Base-by-base conservation (phyloP, 306 rosid species). In the Prunus kanzakura region DNA sequence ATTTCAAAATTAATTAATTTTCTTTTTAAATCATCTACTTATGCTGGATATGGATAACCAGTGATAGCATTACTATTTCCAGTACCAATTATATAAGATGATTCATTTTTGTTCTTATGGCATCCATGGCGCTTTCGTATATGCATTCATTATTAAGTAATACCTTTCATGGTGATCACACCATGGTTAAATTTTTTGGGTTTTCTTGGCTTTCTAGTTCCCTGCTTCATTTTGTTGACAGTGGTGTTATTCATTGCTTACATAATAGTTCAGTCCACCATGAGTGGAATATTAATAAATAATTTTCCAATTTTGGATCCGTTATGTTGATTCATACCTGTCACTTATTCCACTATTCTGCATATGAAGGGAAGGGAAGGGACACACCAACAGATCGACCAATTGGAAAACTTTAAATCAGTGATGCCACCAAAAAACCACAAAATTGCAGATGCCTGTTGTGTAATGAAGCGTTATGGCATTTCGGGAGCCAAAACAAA, bases 361-460 rank as follows among this genome's bases (percentile, higher is more conserved):
- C 41, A 47, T 16, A 35, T 35, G 41, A 35, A 5, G 8, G 41
- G 13, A 71, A 54, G 50, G 47, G 65, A 57, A 41, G 55, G 64
- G 68, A 38, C 67, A 23, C 15, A 57, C 27, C 23, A 22, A 7
- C 20, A 38, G 4, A 58, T 16, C 41, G 54, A 19, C 13, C 19
- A 16, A 23, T 60, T 9, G 5, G 23, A 19, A 73, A 38, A 73
- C 4, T 72, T 60, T 15, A 19, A 41, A 22, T 45, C 61, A 47
- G 77, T 16, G 15, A 78, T 78, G 81, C 27, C 62, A 47, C 76
- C 66, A 16, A 78, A 41, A 43, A 29, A 27, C 0, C 14, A 8
- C 6, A 71, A 56, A 18, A 43, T 29, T 57, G 65, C 41, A 62
- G 63, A 32, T 70, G 81, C 81, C 15, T 62, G 76, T 58, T 16